phyloP scores from a whole-genome alignment of 257 asterid genomes.

The Forsythia suspensa region DNA sequence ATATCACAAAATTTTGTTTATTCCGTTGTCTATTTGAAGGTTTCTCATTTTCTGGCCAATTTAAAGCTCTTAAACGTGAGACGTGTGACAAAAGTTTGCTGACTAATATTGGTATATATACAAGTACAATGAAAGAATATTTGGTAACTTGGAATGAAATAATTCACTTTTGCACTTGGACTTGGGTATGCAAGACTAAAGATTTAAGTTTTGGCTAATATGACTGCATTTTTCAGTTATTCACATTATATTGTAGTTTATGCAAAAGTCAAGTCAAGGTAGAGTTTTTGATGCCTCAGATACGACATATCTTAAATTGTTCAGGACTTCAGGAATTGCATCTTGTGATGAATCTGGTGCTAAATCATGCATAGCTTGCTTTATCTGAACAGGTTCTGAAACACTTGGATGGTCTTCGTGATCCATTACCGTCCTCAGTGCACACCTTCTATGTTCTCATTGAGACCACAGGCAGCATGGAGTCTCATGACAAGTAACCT shows the following conservation, averaged over 20 bases:
- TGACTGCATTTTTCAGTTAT: background rate
- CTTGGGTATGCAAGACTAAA: background rate
- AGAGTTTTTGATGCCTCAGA: background rate
- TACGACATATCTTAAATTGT: background rate
- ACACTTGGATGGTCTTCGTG: constrained; percentile 89
- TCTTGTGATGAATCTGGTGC: constrained; percentile 1
- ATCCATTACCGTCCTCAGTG: constrained; percentile 83
- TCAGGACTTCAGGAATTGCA: background rate
- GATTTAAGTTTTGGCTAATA: background rate
- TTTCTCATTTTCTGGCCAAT: too few relatives aligned
- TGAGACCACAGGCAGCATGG: constrained; percentile 95
- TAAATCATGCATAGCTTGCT: constrained; percentile 17
- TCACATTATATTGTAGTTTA: background rate
- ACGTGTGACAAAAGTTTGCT: background rate
- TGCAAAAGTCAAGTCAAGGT: background rate
- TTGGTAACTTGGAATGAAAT: too few relatives aligned
- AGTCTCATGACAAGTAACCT: constrained; percentile 85
- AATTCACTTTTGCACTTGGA: too few relatives aligned
- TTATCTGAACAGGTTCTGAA: constrained; percentile 69
- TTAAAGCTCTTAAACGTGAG: too few relatives aligned
- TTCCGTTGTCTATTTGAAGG: too few relatives aligned
- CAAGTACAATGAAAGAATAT: too few relatives aligned
- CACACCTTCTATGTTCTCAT: constrained; percentile 86
- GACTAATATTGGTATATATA: too few relatives aligned
- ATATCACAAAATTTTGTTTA: too few relatives aligned